Percentiles rank a stretch among this genome's conserved stretches.
Conservation (phyloP, 208 protist genomes). For the Acanthamoeba culbertsoni region DNA sequence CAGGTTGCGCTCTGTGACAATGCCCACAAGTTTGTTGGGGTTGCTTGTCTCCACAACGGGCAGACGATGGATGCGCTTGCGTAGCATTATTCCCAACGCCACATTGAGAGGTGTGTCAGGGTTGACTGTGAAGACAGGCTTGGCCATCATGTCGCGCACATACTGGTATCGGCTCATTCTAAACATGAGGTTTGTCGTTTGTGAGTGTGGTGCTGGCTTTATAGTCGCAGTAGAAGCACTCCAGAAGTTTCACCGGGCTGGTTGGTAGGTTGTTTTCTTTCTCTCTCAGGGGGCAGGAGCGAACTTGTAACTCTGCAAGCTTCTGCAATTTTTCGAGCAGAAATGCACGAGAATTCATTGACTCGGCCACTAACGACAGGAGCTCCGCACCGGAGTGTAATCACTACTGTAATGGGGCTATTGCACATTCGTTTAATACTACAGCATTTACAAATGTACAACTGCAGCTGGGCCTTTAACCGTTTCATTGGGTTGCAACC, state of each 20-base stretch:
- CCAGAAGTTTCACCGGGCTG: too few species aligned
- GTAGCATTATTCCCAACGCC: constrained; percentile 23
- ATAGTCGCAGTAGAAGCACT: background rate
- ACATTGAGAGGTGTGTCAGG: constrained; percentile 20
- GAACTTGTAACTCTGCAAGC: background rate
- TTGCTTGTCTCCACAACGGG: constrained; percentile 38
- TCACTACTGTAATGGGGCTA: too few species aligned
- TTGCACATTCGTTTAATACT: too few species aligned
- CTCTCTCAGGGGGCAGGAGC: too few species aligned
- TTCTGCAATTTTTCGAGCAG: too few species aligned
- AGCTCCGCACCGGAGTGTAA: too few species aligned
- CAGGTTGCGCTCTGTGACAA: constrained; percentile 71
- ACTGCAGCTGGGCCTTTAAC: too few species aligned
- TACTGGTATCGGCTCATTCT: constrained; percentile 48
- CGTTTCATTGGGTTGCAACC: background rate
- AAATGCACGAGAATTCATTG: too few species aligned
- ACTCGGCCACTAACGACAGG: too few species aligned
- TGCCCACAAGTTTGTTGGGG: constrained; percentile 52
- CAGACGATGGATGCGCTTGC: constrained; percentile 43
- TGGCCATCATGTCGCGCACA: constrained; percentile 40
- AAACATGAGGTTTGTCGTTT: background rate
- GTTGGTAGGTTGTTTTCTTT: too few species aligned
- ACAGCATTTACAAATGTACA: too few species aligned
- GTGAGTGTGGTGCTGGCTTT: background rate
- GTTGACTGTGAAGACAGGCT: constrained; percentile 31